These are phyloP conservation scores for Globisporangium echinulatum DNA, from an alignment of 352 stramenopile species.

Conservation along the genomic window DNA sequence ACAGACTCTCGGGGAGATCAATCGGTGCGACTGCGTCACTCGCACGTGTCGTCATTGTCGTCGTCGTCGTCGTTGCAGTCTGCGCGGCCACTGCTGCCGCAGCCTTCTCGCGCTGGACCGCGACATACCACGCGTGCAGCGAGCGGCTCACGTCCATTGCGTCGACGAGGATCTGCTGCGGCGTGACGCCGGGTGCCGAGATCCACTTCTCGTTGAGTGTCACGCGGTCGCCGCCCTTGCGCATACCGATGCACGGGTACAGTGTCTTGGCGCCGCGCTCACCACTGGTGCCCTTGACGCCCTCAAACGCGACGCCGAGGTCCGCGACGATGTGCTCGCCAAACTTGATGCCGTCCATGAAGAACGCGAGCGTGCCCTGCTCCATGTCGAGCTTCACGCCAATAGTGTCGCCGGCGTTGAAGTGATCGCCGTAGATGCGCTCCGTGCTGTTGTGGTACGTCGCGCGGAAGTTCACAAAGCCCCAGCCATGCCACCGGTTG, in stretches of 20 bases:
- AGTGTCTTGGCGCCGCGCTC: constrained; percentile 85
- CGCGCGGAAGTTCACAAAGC: constrained; percentile 97
- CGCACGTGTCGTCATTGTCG: not conserved
- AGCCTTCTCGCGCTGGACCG: constrained; percentile 28
- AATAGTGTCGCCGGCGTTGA: constrained; percentile 96
- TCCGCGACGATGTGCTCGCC: constrained; percentile 98
- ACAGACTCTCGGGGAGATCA: constrained; percentile 46
- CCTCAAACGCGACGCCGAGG: constrained; percentile 96
- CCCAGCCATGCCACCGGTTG: constrained; percentile 91
- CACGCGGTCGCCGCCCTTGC: constrained; percentile 92
- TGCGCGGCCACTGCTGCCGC: constrained; percentile 3
- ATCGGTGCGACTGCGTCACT: constrained; percentile 7
- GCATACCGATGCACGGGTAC: constrained; percentile 95
- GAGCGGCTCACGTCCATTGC: constrained; percentile 87
- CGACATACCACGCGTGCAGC: constrained; percentile 78
- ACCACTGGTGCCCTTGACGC: constrained; percentile 81
- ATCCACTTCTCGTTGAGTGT: constrained; percentile 95
- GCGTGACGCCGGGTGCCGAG: constrained; percentile 72
- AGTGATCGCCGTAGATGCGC: constrained; percentile 86
- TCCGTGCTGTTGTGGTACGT: constrained; percentile 92
- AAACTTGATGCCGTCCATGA: constrained; percentile 99
- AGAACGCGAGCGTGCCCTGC: constrained; percentile 95
- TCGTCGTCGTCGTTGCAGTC: not conserved
- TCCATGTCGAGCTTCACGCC: constrained; percentile 99
- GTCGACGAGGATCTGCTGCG: constrained; percentile 76